phyloP scores from a whole-genome alignment of 192 early-diverging fungal species.

The Linnemannia schmuckeri region DNA sequence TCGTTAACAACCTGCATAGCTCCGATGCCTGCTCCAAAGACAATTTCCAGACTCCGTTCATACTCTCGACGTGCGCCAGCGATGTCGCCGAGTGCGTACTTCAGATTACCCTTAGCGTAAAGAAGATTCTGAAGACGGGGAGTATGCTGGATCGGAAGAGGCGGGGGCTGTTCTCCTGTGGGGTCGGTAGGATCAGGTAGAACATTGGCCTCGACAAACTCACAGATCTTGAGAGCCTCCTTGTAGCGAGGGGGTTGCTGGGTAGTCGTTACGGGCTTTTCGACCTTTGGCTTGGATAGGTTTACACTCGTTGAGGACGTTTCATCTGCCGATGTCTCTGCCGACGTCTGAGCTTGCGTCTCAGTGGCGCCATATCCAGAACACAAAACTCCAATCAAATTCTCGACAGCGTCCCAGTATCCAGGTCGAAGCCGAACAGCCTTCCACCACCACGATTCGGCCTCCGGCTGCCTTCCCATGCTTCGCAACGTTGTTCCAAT shows the following conservation, averaged over 20 bases:
- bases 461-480: constrained; percentile 77
- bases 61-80: constrained; percentile 83
- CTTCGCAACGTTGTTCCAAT: constrained; percentile 90
- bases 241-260: constrained; percentile 69
- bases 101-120: constrained; percentile 89
- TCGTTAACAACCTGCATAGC: constrained; percentile 50
- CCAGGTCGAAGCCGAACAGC: constrained; percentile 88
- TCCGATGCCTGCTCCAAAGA: constrained; percentile 64
- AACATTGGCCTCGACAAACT: constrained; percentile 78
- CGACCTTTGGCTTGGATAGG: constrained; percentile 19
- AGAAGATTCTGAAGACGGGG: constrained; percentile 85
- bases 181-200: constrained; percentile 44
- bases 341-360: constrained; percentile 21
- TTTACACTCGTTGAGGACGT: constrained; percentile 20
- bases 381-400: constrained; percentile 87
- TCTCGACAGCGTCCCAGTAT: constrained; percentile 94
- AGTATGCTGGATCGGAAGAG: constrained; percentile 72
- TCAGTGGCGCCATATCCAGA: constrained; percentile 52
- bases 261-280: constrained; percentile 13
- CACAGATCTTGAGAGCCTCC: constrained; percentile 88
- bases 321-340: constrained; percentile 8
- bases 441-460: constrained; percentile 87
- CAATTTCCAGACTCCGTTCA: constrained; percentile 82
- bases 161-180: constrained; percentile 49
- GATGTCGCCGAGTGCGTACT: constrained; percentile 81